Base-by-base conservation (phyloP, 108 stramenopile species). In the Licmophora abbreviata region DNA sequence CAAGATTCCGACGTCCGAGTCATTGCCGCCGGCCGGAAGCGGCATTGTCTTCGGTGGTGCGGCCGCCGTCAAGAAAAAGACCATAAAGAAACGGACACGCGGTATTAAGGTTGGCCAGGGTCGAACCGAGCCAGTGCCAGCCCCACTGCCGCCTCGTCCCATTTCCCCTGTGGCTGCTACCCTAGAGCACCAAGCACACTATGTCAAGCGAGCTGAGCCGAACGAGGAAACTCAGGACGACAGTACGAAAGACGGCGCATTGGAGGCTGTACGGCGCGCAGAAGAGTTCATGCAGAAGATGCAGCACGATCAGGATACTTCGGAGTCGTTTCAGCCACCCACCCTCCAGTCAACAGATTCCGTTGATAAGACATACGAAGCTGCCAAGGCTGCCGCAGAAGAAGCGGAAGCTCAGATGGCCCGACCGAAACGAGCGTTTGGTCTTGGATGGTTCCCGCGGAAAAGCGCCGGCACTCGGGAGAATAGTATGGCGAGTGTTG, bases 271-370 rank as follows among this genome's bases (percentile, higher is more conserved):
- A 15, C 38, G 62, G 35, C 56, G 62, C 1, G 73, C 73, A 20
- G 73, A 74, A 51, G 55, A 67, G 38, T 74, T 74, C 48, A 66
- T 73, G 62, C 43, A 60, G 26, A 14, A 58, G 34, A 74, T 66
- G 41, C 38, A 31, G 10, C 22, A 35, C 8, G 54, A 51, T 45
- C 33, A 51, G 17, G 62, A 3, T 3, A 1, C 44, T 21, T 2
- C 1, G 9, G 14, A 46, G 5, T 14, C n/a, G 8, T 6, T 26
- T 18, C 38, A 40, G 18, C 38, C 20, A 5, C 3, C 15, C 20
- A 15, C 15, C 38, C 38, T 5, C 2, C 15, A 5, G 38, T n/a
- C n/a, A n/a, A n/a, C n/a, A n/a, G n/a, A n/a, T n/a, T n/a, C n/a
- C n/a, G n/a, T 15, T 40, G 38, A 40, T 5, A 20, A 40, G 15